A percentile compares a stretch with the other conserved stretches of the same genome.
These are phyloP conservation scores for Stevia rebaudiana DNA, from an alignment of 140 eudicot species.

Conservation along the genomic window DNA sequence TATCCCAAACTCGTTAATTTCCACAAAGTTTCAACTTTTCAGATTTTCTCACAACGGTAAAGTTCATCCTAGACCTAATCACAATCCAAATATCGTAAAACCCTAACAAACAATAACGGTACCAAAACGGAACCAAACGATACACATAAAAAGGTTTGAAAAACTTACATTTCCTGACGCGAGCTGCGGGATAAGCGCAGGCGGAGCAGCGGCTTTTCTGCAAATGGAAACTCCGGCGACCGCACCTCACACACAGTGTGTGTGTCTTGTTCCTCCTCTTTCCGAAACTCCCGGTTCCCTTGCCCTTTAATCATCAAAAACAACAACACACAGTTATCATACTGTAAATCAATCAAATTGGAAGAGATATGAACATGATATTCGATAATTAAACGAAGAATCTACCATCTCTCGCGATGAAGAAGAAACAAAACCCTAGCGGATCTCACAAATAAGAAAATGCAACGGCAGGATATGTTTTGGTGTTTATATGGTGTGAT, in stretches of 20 bases:
- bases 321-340: background rate
- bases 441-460: constrained; percentile 18
- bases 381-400: background rate
- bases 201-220: constrained; percentile 60
- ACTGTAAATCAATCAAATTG: background rate
- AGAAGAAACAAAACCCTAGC: constrained; percentile 20
- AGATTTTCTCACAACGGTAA: background rate
- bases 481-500: constrained; percentile 15
- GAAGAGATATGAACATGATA: background rate
- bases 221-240: constrained; percentile 51
- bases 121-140: background rate
- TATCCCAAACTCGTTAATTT: background rate
- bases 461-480: background rate
- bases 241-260: constrained; percentile 55
- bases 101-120: background rate
- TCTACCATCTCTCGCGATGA: constrained; percentile 22
- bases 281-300: constrained; percentile 57
- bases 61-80: background rate
- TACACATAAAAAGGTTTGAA: too few relatives aligned
- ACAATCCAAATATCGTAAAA: background rate
- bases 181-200: constrained; percentile 57
- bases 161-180: constrained; percentile 42
- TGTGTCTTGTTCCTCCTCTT: constrained; percentile 72
- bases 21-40: background rate
- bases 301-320: constrained; percentile 33